Evolutionary conservation across 352 stramenopile genomes (phyloP).

Genomic region (Pythium guiyangense): DNA sequence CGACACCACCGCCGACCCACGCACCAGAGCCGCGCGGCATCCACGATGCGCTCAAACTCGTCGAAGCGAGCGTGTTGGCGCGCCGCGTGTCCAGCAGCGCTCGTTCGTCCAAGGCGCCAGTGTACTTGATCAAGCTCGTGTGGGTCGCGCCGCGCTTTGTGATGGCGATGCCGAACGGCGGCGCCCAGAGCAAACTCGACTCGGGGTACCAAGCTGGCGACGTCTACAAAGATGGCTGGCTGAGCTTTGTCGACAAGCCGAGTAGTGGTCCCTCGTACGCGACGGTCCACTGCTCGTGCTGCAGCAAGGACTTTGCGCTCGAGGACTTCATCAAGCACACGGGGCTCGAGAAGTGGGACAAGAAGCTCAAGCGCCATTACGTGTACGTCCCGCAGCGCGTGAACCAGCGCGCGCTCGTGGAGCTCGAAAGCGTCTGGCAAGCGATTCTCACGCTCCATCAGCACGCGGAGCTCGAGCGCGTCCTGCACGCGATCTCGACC

Average conservation of each 20-base stretch:
- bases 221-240: slow-evolving; percentile 13
- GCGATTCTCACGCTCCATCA: slow-evolving; percentile 8
- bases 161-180: slow-evolving; percentile 4
- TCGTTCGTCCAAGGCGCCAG: not conserved
- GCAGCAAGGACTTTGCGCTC: slow-evolving; percentile 3
- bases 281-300: slow-evolving; percentile 11
- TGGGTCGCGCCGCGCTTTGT: slow-evolving; percentile 3
- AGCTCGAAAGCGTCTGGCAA: slow-evolving; percentile 11
- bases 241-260: slow-evolving; percentile 2
- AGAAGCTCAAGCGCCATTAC: slow-evolving; percentile 8
- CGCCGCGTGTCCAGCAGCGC: not conserved
- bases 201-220: not conserved
- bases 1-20: too few relatives aligned
- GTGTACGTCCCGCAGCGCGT: slow-evolving; percentile 10
- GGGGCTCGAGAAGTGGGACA: not conserved
- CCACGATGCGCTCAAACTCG: too few relatives aligned
- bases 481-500: not conserved
- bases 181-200: slow-evolving; percentile 8
- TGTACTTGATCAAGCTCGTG: slow-evolving; percentile 9
- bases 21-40: not conserved
- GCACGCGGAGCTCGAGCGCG: slow-evolving; percentile 1
- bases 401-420: slow-evolving; percentile 5
- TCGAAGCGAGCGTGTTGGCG: not conserved
- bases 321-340: slow-evolving; percentile 8
- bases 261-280: slow-evolving; percentile 1